Percentiles rank a stretch among this genome's conserved stretches.
Conservation (phyloP, 192 early-diverging fungal genomes). For the Coemansia sp. region DNA sequence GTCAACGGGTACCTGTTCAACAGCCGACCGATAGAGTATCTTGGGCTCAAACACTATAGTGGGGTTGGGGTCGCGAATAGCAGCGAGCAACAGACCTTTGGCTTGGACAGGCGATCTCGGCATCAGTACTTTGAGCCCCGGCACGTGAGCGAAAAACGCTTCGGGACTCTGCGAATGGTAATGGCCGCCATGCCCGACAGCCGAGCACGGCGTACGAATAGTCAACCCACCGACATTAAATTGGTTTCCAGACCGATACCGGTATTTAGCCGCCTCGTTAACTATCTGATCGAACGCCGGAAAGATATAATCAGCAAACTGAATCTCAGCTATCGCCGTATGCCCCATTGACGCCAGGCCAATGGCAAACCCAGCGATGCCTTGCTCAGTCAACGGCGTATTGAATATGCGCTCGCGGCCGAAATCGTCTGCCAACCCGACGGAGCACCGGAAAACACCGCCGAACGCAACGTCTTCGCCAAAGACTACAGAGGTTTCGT, state of each 20-base stretch:
- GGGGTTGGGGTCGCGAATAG: slow-evolving; percentile 91
- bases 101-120: slow-evolving; percentile 93
- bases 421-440: slow-evolving; percentile 88
- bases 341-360: slow-evolving; percentile 93
- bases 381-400: slow-evolving; percentile 95
- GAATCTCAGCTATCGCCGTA: slow-evolving; percentile 97
- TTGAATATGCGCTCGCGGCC: slow-evolving; percentile 94
- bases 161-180: slow-evolving; percentile 96
- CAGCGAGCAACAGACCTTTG: slow-evolving; percentile 88
- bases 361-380: slow-evolving; percentile 92
- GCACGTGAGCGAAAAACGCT: slow-evolving; percentile 92
- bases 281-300: slow-evolving; percentile 98
- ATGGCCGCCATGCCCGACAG: slow-evolving; percentile 96
- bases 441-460: slow-evolving; percentile 94
- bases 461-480: slow-evolving; percentile 98
- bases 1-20: slow-evolving; percentile 90
- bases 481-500: slow-evolving; percentile 92
- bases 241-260: slow-evolving; percentile 91
- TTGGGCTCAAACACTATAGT: slow-evolving; percentile 97
- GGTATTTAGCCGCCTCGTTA: slow-evolving; percentile 97
- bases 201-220: slow-evolving; percentile 85
- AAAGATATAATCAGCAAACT: slow-evolving; percentile 98
- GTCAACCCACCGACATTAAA: slow-evolving; percentile 92
- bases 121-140: slow-evolving; percentile 91
- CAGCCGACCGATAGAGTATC: slow-evolving; percentile 91